These are phyloP conservation scores for Rugosomyces carneus DNA, from an alignment of 1,284 basidiomycete genomes.

Conservation along the genomic window DNA sequence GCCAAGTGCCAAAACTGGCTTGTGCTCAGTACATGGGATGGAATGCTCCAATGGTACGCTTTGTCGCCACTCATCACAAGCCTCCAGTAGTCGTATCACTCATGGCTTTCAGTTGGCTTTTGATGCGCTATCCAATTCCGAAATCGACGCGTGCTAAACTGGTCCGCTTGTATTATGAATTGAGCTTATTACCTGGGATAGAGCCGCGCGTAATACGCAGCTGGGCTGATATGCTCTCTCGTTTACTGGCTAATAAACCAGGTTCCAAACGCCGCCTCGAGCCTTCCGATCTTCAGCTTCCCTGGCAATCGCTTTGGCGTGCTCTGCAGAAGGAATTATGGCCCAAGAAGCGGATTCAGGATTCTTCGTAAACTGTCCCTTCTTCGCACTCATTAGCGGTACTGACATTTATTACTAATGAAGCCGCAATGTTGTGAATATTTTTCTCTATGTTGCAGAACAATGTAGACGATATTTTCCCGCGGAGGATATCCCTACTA, in stretches of 20 bases:
- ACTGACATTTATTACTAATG: conserved; percentile 12
- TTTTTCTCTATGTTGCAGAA: conserved; percentile 68
- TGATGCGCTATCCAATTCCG: conserved; percentile 76
- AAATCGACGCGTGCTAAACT: conserved; percentile 73
- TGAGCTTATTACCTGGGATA: conserved; percentile 69
- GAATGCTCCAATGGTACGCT: conserved; percentile 65
- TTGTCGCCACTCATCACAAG: not conserved
- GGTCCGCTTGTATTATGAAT: conserved; percentile 76
- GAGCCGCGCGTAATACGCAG: conserved; percentile 65
- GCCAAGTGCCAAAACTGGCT: conserved; percentile 75
- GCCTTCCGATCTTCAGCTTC: conserved; percentile 61
- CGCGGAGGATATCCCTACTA: conserved; percentile 57
- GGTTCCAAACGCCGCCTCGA: conserved; percentile 61
- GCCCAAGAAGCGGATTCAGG: conserved; percentile 57
- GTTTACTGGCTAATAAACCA: conserved; percentile 61
- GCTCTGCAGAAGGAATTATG: conserved; percentile 68
- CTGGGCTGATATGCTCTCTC: conserved; percentile 70
- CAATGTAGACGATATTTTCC: conserved; percentile 68
- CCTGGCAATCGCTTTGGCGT: conserved; percentile 73
- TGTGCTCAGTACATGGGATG: conserved; percentile 63
- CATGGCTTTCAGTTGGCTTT: conserved; percentile 57
- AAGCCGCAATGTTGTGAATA: conserved; percentile 63
- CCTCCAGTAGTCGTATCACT: conserved; percentile 3
- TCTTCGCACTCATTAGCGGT: conserved; percentile 1
- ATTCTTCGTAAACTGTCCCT: conserved; percentile 38